These are phyloP conservation scores for Sambucus nigra DNA, from an alignment of 129 eudicot species.

Conservation along the genomic window DNA sequence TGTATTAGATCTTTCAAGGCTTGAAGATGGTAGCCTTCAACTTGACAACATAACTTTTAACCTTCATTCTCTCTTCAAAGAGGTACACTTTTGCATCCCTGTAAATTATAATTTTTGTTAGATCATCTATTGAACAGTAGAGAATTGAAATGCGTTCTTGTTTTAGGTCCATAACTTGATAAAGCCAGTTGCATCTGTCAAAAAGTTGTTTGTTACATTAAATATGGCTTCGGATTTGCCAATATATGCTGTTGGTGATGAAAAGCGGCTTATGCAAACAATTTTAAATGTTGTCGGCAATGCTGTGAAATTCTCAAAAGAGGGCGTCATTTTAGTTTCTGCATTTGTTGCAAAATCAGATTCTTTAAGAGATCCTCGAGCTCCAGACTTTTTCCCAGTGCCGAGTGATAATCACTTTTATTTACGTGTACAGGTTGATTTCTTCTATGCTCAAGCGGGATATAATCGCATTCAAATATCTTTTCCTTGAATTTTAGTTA, in stretches of 20 bases:
- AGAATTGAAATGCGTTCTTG: conserved; percentile 6
- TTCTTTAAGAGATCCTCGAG: conserved; percentile 61
- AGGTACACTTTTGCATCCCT: conserved; percentile 34
- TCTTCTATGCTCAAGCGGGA: background rate
- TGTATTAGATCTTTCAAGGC: conserved; percentile 87
- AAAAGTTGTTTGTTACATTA: conserved; percentile 48
- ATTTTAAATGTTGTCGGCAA: conserved; percentile 78
- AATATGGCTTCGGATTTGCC: conserved; percentile 72
- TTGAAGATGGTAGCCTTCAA: conserved; percentile 95
- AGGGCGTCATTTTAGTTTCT: conserved; percentile 58
- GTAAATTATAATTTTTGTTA: background rate
- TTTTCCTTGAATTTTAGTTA: background rate
- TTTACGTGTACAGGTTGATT: conserved; percentile 76
- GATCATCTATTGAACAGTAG: background rate
- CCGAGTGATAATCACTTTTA: conserved; percentile 62
- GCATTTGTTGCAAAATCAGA: conserved; percentile 66
- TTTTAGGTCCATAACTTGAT: conserved; percentile 69
- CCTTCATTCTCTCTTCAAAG: conserved; percentile 72
- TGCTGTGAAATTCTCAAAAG: conserved; percentile 89
- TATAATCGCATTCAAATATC: background rate
- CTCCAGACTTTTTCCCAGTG: conserved; percentile 57
- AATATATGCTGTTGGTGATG: conserved; percentile 80
- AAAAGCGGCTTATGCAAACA: conserved; percentile 84
- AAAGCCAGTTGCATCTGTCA: conserved; percentile 83
- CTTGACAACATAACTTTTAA: conserved; percentile 65